A percentile compares a stretch with the other conserved stretches of the same genome.
These are phyloP conservation scores for Nemania sp. DNA, from an alignment of 2,329 filamentous ascomycete species.

Conservation along the genomic window DNA sequence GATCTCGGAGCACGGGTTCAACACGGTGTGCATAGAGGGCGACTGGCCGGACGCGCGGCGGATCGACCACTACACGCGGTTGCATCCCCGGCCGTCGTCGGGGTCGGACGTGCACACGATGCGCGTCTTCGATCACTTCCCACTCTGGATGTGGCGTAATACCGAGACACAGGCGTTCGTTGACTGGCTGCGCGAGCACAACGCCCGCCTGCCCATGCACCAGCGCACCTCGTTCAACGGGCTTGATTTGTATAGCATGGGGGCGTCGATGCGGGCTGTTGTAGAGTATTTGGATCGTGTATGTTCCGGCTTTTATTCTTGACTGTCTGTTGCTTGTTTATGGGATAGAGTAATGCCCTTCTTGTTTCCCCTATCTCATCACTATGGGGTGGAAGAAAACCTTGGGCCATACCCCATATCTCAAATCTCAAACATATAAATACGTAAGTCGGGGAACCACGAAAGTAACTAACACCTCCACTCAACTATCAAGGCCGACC, in stretches of 20 bases:
- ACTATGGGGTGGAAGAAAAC: too few relatives aligned
- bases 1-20: constrained; percentile 63
- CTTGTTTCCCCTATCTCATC: too few relatives aligned
- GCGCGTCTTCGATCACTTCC: constrained; percentile 62
- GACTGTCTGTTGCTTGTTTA: too few relatives aligned
- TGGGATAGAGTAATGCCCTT: too few relatives aligned
- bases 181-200: constrained; percentile 63
- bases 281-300: constrained; percentile 59
- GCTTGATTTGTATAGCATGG: constrained; percentile 56
- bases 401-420: neutral
- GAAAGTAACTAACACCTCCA: neutral
- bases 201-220: constrained; percentile 45
- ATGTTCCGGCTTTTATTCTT: constrained; percentile 26
- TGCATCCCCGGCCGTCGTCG: constrained; percentile 50
- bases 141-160: constrained; percentile 69
- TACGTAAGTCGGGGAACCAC: neutral
- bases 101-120: constrained; percentile 45
- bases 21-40: constrained; percentile 62
- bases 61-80: constrained; percentile 63
- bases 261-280: constrained; percentile 36
- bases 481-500: neutral
- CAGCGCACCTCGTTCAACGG: constrained; percentile 59
- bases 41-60: constrained; percentile 67
- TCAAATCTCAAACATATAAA: neutral
- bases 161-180: constrained; percentile 62